These are phyloP conservation scores for Arthrocladium fulminans DNA, from an alignment of 2,329 filamentous ascomycete species.

Conservation along the genomic window DNA sequence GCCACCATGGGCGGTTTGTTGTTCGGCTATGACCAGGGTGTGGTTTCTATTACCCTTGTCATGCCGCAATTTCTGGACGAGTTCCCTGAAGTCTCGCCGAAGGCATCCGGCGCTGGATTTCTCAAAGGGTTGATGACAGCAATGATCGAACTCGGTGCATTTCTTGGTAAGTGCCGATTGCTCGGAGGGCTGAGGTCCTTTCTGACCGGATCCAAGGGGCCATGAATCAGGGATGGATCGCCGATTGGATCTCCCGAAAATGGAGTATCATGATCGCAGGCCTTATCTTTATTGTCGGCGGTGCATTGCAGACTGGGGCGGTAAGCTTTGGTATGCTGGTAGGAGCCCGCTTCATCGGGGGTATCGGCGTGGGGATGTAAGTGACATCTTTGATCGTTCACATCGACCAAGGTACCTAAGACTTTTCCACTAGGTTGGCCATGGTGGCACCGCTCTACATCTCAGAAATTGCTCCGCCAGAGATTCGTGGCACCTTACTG, in stretches of 20 bases:
- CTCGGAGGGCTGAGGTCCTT: constrained; percentile 8
- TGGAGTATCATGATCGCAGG: constrained; percentile 46
- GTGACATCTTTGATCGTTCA: no score
- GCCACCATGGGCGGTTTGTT: constrained; percentile 43
- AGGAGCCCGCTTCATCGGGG: constrained; percentile 43
- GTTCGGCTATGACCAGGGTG: constrained; percentile 42
- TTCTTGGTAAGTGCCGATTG: constrained; percentile 24
- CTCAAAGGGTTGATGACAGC: constrained; percentile 43
- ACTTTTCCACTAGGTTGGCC: constrained; percentile 24
- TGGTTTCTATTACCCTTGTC: constrained; percentile 40
- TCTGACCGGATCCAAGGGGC: constrained; percentile 25
- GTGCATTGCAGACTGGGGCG: constrained; percentile 43
- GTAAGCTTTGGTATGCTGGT: constrained; percentile 44
- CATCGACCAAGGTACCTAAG: no score
- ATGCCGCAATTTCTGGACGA: constrained; percentile 44
- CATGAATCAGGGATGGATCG: constrained; percentile 42
- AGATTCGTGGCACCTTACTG: constrained; percentile 30
- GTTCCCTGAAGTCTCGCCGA: constrained; percentile 37
- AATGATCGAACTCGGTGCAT: constrained; percentile 48
- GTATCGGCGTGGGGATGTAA: constrained; percentile 45
- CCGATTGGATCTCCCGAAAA: constrained; percentile 45
- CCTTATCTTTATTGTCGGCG: constrained; percentile 43
- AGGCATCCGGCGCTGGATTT: constrained; percentile 31
- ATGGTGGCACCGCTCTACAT: constrained; percentile 13
- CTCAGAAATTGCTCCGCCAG: constrained; percentile 17